phyloP scores from a whole-genome alignment of 2,329 filamentous ascomycete genomes.

The Leptographium procerum region DNA sequence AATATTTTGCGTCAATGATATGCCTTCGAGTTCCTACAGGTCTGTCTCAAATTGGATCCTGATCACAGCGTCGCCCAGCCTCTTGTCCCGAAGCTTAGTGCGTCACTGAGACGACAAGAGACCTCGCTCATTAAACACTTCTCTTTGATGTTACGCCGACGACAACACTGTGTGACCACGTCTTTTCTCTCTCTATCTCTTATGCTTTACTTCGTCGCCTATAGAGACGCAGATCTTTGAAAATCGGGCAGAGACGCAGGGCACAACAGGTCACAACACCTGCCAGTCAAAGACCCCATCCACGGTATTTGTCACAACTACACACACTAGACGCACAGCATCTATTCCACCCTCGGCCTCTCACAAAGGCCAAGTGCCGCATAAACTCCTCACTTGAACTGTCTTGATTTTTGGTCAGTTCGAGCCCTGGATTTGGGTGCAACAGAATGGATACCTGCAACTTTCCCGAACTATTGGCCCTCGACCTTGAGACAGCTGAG shows the following conservation, averaged over 20 bases:
- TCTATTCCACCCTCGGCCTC: not conserved
- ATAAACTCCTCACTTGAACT: not conserved
- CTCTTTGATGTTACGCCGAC: not conserved
- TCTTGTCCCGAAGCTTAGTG: not conserved
- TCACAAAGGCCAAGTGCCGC: not conserved
- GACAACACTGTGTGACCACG: not conserved
- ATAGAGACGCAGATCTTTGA: not conserved
- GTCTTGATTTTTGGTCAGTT: not conserved
- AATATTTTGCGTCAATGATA: not conserved
- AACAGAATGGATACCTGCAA: conserved; percentile 22
- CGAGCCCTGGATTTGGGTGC: not conserved
- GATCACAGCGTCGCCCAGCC: not conserved
- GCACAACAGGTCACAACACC: not conserved
- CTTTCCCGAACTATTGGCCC: conserved; percentile 44
- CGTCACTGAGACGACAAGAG: not conserved
- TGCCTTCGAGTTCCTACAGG: not conserved
- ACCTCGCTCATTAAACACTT: not conserved
- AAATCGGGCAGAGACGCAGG: not conserved
- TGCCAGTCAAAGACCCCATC: not conserved
- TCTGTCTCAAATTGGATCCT: not conserved
- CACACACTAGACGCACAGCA: not conserved
- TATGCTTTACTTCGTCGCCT: not conserved
- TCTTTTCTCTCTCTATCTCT: not conserved
- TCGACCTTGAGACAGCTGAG: conserved; percentile 38
- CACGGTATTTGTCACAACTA: not conserved